Evolutionary conservation across 129 eudicot species (phyloP), one percentile per base, ranked within the genome.

Genomic region (Pseudognaphalium luteoalbum): DNA sequence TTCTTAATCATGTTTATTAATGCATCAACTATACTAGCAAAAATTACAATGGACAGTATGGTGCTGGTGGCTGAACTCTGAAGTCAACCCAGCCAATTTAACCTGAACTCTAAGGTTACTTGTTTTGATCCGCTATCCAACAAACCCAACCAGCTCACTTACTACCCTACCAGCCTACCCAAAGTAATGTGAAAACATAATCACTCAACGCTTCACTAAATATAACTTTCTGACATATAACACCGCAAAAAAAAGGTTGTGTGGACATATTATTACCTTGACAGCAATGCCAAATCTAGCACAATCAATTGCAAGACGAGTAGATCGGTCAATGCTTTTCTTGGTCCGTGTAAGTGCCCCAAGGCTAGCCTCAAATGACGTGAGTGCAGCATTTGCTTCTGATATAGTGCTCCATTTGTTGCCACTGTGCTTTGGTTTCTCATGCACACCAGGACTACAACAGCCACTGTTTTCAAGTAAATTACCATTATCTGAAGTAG

Each of bases 251-350:
- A 12, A 39, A 0, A 14, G 15, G 7, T 4, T 11, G 22, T 63
- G 33, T 37, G 25, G 33, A 19, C 51, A 16, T 39, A 16, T 39
- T 29, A 74, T 6, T 87, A 95, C 99, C 96, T 89, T 90, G 44
- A 89, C 80, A 80, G 99, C 96, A 81, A 85, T 34, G 28, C 99
- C 99, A 65, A 81, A 82, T 71, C 89, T 95, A 16, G 92, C 97
- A 86, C 97, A 91, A 70, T 95, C 99, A n/a, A 95, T 86, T 5
- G 99, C 99, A 14, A 86, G 82, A 34, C 91, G 96, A 7, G 99
- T 95, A 12, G 97, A 89, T 34, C 97, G 88, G 50, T 91, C 95
- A 64, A 95, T 95, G 84, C 88, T 89, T 78, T 95, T 96, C 76
- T 91, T 95, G 17, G 99, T 91, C 86, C 99, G 85, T 28, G 94